Evolutionary conservation across 345 rosid genomes (phyloP).

Genomic region (Acer negundo): DNA sequence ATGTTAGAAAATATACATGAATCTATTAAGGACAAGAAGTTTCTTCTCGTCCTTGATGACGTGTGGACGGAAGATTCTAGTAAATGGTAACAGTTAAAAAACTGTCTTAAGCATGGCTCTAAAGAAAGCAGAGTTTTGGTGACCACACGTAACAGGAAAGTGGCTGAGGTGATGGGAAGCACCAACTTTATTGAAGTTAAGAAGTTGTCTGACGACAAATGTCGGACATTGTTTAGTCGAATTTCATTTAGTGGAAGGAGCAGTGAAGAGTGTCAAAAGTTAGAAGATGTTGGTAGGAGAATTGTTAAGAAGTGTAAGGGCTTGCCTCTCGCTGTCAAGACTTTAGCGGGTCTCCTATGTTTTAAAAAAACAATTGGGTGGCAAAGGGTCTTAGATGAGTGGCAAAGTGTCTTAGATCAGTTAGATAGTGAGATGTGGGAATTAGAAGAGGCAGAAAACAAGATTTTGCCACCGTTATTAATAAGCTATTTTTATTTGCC

Average conservation of each 20-base stretch:
- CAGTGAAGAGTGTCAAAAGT: neutral
- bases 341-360: neutral
- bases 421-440: neutral
- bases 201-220: neutral
- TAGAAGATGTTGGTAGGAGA: neutral
- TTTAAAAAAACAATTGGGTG: neutral
- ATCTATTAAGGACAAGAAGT: neutral
- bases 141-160: neutral
- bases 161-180: neutral
- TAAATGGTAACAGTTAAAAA: neutral
- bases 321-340: neutral
- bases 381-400: neutral
- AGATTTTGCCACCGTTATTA: neutral
- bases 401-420: neutral
- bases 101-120: neutral
- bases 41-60: neutral
- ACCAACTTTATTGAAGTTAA: neutral
- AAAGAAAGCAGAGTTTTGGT: neutral
- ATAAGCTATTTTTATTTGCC: constrained; percentile 5
- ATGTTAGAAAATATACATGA: neutral
- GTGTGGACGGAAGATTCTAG: neutral
- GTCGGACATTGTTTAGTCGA: neutral
- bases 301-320: neutral
- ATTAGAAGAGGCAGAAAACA: neutral
- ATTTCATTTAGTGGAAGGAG: neutral